Conservation (phyloP, 202 grass and related monocot genomes). For the Brachypodium distachyon region DNA sequence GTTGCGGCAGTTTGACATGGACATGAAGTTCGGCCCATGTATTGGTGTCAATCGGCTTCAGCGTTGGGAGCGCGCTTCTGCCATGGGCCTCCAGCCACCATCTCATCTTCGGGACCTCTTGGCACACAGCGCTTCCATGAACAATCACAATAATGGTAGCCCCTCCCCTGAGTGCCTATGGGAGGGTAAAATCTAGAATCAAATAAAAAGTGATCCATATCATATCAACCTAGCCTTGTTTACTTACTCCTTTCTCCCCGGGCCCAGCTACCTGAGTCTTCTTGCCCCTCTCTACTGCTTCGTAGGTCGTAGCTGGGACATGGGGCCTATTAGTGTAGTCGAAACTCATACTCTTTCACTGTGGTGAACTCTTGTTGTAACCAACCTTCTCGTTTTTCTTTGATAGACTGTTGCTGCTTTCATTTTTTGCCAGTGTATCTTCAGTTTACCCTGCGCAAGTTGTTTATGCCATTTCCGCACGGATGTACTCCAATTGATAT, state of each 20-base stretch:
- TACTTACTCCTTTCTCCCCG: too few species aligned
- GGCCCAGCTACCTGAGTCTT: neutral
- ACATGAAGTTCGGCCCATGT: conserved; percentile 65
- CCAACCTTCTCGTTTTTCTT: neutral
- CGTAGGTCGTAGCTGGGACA: neutral
- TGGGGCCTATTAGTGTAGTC: neutral
- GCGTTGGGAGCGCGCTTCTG: conserved; percentile 69
- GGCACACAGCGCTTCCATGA: neutral
- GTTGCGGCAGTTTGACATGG: conserved; percentile 54
- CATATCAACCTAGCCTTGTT: neutral
- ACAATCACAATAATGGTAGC: neutral
- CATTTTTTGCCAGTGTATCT: neutral
- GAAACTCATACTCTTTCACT: neutral
- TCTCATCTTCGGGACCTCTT: conserved; percentile 42
- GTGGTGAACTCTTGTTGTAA: neutral
- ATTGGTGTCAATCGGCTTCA: conserved; percentile 64
- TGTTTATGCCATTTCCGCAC: neutral
- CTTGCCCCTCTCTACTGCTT: neutral
- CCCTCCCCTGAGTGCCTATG: conserved; percentile 42
- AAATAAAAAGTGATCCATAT: neutral
- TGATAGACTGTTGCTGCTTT: neutral
- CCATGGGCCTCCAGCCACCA: conserved; percentile 63
- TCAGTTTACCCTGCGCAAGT: neutral
- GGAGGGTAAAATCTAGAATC: conserved; percentile 53
- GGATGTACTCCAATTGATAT: neutral